Conservation (phyloP, 495 filamentous ascomycete species). For the Sphaerosporella brunnea region DNA sequence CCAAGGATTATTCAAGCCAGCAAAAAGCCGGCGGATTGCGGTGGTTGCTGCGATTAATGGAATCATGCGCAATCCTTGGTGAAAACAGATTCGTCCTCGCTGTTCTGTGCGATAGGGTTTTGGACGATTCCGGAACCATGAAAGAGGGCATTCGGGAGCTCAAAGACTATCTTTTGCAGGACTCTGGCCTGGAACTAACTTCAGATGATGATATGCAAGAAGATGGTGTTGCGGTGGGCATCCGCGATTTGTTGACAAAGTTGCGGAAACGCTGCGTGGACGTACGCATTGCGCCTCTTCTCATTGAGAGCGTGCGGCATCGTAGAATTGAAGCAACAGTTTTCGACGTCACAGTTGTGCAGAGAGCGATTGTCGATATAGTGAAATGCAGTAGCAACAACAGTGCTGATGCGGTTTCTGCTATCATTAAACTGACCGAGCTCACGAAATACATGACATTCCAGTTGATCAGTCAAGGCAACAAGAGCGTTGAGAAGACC, state of each 20-base stretch:
- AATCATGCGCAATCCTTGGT: constrained; percentile 16
- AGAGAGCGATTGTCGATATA: background rate
- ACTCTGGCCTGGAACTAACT: background rate
- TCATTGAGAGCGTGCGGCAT: constrained; percentile 6
- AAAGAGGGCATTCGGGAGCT: constrained; percentile 5
- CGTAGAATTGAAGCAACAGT: constrained; percentile 16
- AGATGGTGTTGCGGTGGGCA: background rate
- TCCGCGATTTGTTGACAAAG: background rate
- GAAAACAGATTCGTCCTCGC: constrained; percentile 20
- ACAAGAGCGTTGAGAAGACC: background rate
- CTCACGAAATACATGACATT: background rate
- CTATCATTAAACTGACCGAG: background rate
- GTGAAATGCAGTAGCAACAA: background rate
- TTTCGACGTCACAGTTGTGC: constrained; percentile 15
- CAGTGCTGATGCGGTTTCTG: background rate
- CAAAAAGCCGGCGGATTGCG: constrained; percentile 10
- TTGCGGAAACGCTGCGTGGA: background rate
- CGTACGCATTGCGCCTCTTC: background rate
- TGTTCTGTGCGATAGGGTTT: constrained; percentile 14
- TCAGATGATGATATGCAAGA: background rate
- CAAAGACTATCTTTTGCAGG: background rate
- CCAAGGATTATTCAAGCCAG: constrained; percentile 2
- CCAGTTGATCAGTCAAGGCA: background rate
- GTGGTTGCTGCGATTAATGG: constrained; percentile 22
- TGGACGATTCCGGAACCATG: background rate